Evolutionary conservation across 1,139 yeast genomes (phyloP).

Genomic region (Candida gigantensis): DNA sequence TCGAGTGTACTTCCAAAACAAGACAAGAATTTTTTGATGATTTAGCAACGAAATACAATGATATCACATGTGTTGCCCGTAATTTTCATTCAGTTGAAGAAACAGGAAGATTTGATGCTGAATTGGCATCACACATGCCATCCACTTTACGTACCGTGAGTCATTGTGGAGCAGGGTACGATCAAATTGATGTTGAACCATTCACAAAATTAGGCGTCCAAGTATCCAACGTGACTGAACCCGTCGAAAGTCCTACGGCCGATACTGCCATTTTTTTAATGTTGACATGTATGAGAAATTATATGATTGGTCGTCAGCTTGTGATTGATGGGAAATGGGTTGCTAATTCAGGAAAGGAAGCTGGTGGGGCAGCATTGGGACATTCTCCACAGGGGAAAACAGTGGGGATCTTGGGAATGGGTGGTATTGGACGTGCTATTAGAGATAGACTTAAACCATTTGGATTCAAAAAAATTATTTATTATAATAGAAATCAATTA

Average conservation of each 20-base stretch:
- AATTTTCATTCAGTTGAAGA: slow-evolving; percentile 44
- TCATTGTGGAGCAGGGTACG: slow-evolving; percentile 93
- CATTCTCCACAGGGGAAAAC: slow-evolving; percentile 60
- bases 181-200: slow-evolving; percentile 63
- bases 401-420: slow-evolving; percentile 71
- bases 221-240: slow-evolving; percentile 66
- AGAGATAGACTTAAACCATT: slow-evolving; percentile 63
- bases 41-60: slow-evolving; percentile 47
- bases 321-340: slow-evolving; percentile 60
- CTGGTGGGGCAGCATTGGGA: slow-evolving; percentile 27
- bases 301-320: slow-evolving; percentile 40
- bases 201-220: slow-evolving; percentile 54
- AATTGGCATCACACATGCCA: slow-evolving; percentile 63
- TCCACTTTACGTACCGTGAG: slow-evolving; percentile 59
- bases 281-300: slow-evolving; percentile 68
- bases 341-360: slow-evolving; percentile 19
- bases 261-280: slow-evolving; percentile 69
- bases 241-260: slow-evolving; percentile 80
- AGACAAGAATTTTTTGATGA: slow-evolving; percentile 54
- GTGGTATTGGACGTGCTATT: slow-evolving; percentile 73
- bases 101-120: slow-evolving; percentile 78
- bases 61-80: slow-evolving; percentile 50
- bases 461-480: slow-evolving; percentile 58
- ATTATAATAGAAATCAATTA: slow-evolving; percentile 58
- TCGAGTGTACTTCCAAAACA: slow-evolving; percentile 41